Conservation (phyloP, 148 eudicot species). For the Bassia scoparia region DNA sequence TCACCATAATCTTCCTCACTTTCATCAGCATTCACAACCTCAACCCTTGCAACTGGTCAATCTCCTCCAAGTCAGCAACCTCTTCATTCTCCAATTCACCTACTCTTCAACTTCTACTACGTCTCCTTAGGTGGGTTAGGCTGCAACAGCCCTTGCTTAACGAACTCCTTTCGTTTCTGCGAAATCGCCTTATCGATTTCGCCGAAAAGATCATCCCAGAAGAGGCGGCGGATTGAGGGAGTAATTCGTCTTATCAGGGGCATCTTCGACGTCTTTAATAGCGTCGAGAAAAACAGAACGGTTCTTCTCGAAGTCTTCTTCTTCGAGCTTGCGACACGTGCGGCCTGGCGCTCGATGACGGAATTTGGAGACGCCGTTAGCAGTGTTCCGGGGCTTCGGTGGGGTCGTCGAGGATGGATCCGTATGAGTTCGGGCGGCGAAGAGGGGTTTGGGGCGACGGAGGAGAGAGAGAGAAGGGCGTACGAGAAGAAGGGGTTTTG, state of each 20-base stretch:
- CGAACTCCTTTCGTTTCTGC: slow-evolving; percentile 65
- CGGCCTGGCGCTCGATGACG: slow-evolving; percentile 71
- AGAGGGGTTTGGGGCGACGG: slow-evolving; percentile 21
- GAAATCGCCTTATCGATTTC: slow-evolving; percentile 82
- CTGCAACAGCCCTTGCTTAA: slow-evolving; percentile 66
- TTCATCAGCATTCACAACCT: slow-evolving; percentile 25
- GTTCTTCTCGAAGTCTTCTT: slow-evolving; percentile 55
- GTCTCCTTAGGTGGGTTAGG: slow-evolving; percentile 51
- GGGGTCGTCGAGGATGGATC: slow-evolving; percentile 75
- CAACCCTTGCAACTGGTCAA: slow-evolving; percentile 54
- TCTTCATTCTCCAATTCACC: slow-evolving; percentile 73
- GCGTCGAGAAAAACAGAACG: slow-evolving; percentile 69
- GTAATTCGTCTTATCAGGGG: slow-evolving; percentile 44
- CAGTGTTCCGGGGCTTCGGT: slow-evolving; percentile 87
- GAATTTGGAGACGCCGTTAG: slow-evolving; percentile 83
- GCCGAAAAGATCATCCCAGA: slow-evolving; percentile 74
- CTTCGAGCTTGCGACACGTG: slow-evolving; percentile 60
- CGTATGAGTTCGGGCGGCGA: slow-evolving; percentile 49
- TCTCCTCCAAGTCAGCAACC: slow-evolving; percentile 80
- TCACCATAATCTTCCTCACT: slow-evolving; percentile 19
- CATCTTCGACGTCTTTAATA: slow-evolving; percentile 64
- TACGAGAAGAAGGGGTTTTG: slow-evolving; percentile 15
- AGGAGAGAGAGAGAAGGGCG: slow-evolving; percentile 28
- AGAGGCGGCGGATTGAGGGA: background rate
- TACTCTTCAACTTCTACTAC: slow-evolving; percentile 10